These are phyloP conservation scores for Oehlia diaphana DNA, from an alignment of 192 early-diverging fungal genomes.

Conservation along the genomic window DNA sequence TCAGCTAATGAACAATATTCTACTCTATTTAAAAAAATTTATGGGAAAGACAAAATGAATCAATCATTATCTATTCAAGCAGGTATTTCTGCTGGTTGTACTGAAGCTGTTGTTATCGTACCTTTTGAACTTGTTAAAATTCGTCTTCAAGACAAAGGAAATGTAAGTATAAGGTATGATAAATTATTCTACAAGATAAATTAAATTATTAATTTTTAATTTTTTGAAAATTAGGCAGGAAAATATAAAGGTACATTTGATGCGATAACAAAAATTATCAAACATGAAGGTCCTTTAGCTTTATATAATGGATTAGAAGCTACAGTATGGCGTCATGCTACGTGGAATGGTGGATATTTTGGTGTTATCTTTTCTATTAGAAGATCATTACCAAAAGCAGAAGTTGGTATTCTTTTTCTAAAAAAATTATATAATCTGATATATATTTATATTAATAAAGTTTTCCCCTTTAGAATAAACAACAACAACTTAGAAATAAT, in stretches of 20 bases:
- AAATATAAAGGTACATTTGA: constrained; percentile 83
- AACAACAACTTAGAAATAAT: constrained; percentile 78
- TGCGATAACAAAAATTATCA: constrained; percentile 78
- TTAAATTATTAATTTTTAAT: too few species aligned
- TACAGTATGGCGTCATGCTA: constrained; percentile 90
- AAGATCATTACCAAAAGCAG: constrained; percentile 74
- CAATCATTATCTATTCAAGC: constrained; percentile 79
- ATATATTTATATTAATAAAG: neutral
- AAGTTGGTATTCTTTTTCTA: constrained; percentile 32
- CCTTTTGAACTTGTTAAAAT: constrained; percentile 96
- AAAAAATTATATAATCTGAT: neutral
- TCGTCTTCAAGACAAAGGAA: constrained; percentile 88
- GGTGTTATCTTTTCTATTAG: constrained; percentile 76
- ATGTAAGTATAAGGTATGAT: constrained; percentile 49
- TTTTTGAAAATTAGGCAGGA: constrained; percentile 54
- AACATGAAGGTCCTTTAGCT: constrained; percentile 73
- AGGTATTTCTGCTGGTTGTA: constrained; percentile 87
- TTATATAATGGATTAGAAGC: constrained; percentile 92
- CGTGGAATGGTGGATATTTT: constrained; percentile 99
- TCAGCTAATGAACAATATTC: constrained; percentile 89
- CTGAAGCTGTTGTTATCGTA: constrained; percentile 89
- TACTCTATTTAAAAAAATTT: constrained; percentile 65
- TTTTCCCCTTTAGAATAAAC: constrained; percentile 51
- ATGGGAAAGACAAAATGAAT: constrained; percentile 72
- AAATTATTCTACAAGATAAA: neutral